Evolutionary conservation across 139 green algal genomes (phyloP), one percentile per base, ranked within the genome.

Genomic region (Ettlia oleoabundans): DNA sequence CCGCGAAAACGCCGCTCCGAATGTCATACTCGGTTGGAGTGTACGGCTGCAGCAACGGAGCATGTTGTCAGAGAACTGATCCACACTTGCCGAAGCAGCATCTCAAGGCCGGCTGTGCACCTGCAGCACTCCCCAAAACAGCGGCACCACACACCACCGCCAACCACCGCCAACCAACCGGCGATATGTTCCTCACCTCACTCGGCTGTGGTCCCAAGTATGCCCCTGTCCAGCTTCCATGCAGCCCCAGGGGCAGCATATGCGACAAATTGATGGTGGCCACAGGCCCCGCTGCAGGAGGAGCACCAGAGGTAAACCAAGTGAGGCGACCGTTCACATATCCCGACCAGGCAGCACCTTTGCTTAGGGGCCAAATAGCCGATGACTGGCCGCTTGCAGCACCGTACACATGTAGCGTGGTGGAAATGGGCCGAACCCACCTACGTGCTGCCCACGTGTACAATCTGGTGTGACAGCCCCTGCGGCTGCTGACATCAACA

Each of bases 221-320:
- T 33, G 62, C 37, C 24, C 35, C 43, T 13, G 64, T 84, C 63
- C 62, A 87, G 64, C 40, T 71, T 53, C 83, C 83, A 38, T 87
- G 83, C 42, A 87, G 65, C 32, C 83, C 83, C 37, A 74, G 55
- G 1, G 86, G 86, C 43, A 89, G 73, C n/a, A 61, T 35, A 37
- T 86, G 81, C 24, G 86, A 84, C 77, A 89, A 67, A 38, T 58
- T 66, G 53, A 89, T 73, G 22, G 40, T 63, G 22, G 58, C 58
- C 40, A 81, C 75, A 6, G 58, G 75, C 15, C 58, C 58, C 38
- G 75, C 79, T 38, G 83, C 85, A 66, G 72, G 18, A n/a, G n/a
- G n/a, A n/a, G n/a, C n/a, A n/a, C n/a, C n/a, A n/a, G n/a, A n/a
- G n/a, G n/a, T n/a, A n/a, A n/a, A n/a, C n/a, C n/a, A n/a, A n/a